phyloP scores from a whole-genome alignment of 2,329 filamentous ascomycete species.

The Tolypocladium tundrense region DNA sequence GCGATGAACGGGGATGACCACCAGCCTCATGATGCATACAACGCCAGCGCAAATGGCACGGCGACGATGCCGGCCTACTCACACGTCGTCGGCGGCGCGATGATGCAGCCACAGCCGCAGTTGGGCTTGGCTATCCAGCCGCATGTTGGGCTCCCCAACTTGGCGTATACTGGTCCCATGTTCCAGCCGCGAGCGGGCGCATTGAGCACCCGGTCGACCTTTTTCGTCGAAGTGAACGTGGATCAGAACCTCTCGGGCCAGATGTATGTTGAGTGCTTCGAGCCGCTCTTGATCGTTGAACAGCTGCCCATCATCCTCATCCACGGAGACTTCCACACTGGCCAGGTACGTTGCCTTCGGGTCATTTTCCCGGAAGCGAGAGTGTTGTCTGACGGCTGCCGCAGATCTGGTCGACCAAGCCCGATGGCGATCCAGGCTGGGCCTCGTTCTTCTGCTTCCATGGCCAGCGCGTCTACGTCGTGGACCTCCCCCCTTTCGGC shows the following conservation, averaged over 20 bases:
- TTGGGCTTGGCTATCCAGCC: background rate
- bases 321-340: slow-evolving; percentile 25
- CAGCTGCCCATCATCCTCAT: slow-evolving; percentile 20
- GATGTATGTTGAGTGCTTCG: slow-evolving; percentile 25
- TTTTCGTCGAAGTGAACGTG: slow-evolving; percentile 14
- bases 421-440: slow-evolving; percentile 35
- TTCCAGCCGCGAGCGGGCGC: slow-evolving; percentile 5
- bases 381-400: background rate
- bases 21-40: background rate
- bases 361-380: no score
- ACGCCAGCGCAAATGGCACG: background rate
- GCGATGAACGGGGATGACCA: background rate
- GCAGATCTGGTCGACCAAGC: slow-evolving; percentile 33
- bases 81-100: no score
- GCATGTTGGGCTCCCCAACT: no score
- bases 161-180: background rate
- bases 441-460: slow-evolving; percentile 29
- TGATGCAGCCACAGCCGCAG: background rate
- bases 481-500: slow-evolving; percentile 30
- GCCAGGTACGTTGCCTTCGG: slow-evolving; percentile 13
- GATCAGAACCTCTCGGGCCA: slow-evolving; percentile 12
- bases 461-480: slow-evolving; percentile 32
- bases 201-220: slow-evolving; percentile 9
- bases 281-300: slow-evolving; percentile 10
- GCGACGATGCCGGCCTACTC: background rate